phyloP scores from a whole-genome alignment of 148 eudicot genomes.

The Bassia scoparia region DNA sequence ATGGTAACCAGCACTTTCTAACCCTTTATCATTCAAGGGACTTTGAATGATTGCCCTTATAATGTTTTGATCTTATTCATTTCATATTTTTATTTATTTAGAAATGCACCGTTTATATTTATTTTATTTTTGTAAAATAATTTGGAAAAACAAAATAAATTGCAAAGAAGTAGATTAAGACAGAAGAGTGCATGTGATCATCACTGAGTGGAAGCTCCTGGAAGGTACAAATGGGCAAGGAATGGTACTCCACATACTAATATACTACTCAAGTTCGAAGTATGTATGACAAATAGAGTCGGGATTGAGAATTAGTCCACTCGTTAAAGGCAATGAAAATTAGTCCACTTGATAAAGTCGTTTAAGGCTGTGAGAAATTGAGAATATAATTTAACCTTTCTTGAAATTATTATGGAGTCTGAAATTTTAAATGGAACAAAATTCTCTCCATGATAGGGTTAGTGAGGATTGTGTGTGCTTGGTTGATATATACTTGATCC shows the following conservation, averaged over 20 bases:
- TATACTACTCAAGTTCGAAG: too few species aligned
- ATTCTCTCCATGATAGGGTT: too few species aligned
- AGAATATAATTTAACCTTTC: too few species aligned
- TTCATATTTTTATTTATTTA: not conserved
- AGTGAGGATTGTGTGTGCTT: too few species aligned
- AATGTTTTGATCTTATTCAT: not conserved
- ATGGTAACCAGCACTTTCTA: conserved; percentile 30
- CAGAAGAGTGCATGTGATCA: conserved; percentile 14
- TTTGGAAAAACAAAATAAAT: not conserved
- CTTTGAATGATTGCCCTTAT: conserved; percentile 5
- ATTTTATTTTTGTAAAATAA: not conserved
- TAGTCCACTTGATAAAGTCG: too few species aligned
- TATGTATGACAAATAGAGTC: too few species aligned
- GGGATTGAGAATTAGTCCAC: too few species aligned
- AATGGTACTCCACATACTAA: conserved; percentile 16
- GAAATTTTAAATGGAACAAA: too few species aligned
- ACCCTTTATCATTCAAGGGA: conserved; percentile 1
- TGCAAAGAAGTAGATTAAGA: not conserved
- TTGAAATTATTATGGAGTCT: too few species aligned
- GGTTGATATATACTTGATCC: too few species aligned
- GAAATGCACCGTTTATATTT: conserved; percentile 1
- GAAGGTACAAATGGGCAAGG: conserved; percentile 15
- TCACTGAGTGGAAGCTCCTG: conserved; percentile 1
- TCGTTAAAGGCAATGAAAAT: too few species aligned
- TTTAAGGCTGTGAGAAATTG: too few species aligned